phyloP scores from a whole-genome alignment of 2,329 filamentous ascomycete genomes.

The Colletotrichum spinosum region DNA sequence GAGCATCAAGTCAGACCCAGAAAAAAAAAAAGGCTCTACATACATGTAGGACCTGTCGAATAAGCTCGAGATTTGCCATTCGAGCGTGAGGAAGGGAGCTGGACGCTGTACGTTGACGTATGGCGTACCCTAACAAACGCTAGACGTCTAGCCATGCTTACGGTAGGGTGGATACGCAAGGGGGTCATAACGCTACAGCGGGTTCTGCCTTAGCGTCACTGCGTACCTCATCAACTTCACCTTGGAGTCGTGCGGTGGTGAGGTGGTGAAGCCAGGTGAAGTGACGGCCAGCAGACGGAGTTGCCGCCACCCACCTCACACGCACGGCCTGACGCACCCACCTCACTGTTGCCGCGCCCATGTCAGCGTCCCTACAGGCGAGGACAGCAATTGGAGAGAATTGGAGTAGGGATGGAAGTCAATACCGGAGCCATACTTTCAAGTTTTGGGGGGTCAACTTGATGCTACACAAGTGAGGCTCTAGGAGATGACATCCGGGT shows the following conservation, averaged over 20 bases:
- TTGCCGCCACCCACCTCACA: conserved; percentile 21
- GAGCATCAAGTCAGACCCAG: background rate
- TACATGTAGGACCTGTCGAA: background rate
- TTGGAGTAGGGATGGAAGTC: background rate
- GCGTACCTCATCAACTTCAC: background rate
- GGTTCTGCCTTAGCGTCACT: conserved; percentile 29
- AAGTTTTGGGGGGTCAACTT: too few species aligned
- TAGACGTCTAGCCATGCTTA: conserved; percentile 13
- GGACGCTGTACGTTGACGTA: conserved; percentile 3
- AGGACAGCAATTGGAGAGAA: conserved; percentile 12
- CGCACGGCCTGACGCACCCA: conserved; percentile 17
- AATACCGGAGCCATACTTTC: too few species aligned
- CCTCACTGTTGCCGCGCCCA: conserved; percentile 8
- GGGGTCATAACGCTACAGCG: conserved; percentile 19
- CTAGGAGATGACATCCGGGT: too few species aligned
- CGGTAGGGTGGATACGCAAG: conserved; percentile 26
- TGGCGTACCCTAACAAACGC: conserved; percentile 27
- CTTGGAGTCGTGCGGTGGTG: too few species aligned
- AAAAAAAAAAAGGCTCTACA: background rate
- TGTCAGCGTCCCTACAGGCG: conserved; percentile 13
- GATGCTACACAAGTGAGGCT: too few species aligned
- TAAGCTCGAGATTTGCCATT: conserved; percentile 5
- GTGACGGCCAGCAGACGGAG: conserved; percentile 26
- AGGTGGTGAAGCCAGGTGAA: background rate
- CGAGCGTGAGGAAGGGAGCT: too few species aligned